A percentile compares a stretch with the other conserved stretches of the same genome.
Conservation (phyloP, 2,329 filamentous ascomycete genomes). For the Pyricularia grisea region DNA sequence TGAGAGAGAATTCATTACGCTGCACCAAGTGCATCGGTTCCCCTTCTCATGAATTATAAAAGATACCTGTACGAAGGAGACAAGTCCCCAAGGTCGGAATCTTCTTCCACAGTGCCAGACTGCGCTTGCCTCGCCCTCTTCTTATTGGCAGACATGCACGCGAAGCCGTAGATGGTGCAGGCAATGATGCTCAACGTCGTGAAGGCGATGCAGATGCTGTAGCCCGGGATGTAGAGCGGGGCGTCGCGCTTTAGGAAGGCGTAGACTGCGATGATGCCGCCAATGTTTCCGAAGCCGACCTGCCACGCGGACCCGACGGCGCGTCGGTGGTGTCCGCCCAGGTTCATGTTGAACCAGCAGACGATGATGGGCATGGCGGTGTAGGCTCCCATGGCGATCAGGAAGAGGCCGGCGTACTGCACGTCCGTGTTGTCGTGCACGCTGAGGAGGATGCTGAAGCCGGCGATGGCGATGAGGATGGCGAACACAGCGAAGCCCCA, state of each 20-base stretch:
- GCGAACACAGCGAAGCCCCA: conserved; percentile 63
- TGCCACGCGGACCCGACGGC: conserved; percentile 68
- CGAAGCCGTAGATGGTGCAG: conserved; percentile 42
- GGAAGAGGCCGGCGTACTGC: conserved; percentile 73
- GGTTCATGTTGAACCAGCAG: conserved; percentile 77
- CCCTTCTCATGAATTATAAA: neutral
- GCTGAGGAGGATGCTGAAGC: conserved; percentile 65
- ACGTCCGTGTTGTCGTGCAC: conserved; percentile 58
- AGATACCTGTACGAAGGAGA: conserved; percentile 4
- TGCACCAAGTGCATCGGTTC: neutral
- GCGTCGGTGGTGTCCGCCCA: conserved; percentile 62
- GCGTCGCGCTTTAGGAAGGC: conserved; percentile 57
- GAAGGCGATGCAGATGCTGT: conserved; percentile 69
- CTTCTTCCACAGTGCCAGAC: conserved; percentile 15
- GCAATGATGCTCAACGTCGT: conserved; percentile 55
- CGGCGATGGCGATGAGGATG: conserved; percentile 59
- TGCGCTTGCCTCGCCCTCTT: neutral
- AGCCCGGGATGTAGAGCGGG: conserved; percentile 62
- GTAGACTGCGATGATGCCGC: conserved; percentile 70
- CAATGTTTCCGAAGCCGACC: conserved; percentile 69
- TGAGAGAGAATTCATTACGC: neutral
- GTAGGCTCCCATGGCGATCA: conserved; percentile 73
- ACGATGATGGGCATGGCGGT: conserved; percentile 83
- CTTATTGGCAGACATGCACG: neutral
- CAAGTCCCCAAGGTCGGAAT: conserved; percentile 28